Conservation (phyloP, 1,139 yeast species). For the Schwanniomyces etchellsii region DNA sequence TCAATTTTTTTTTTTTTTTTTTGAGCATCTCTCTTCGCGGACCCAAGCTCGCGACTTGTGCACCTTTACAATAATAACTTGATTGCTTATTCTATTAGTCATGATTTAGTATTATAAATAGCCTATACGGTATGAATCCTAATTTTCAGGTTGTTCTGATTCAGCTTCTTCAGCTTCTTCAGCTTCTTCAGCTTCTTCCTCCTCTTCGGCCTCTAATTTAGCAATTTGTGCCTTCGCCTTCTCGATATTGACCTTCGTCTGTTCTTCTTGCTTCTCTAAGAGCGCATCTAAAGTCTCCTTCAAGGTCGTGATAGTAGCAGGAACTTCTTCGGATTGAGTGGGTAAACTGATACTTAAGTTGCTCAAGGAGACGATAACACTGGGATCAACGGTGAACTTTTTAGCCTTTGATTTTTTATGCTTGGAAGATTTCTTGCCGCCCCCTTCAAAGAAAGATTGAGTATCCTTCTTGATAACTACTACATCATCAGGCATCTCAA, state of each 20-base stretch:
- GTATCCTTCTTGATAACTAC: conserved; percentile 63
- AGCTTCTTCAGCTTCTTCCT: conserved; percentile 13
- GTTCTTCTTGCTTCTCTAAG: conserved; percentile 72
- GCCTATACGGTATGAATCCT: too few relatives aligned
- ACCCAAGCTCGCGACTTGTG: too few relatives aligned
- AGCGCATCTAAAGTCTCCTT: conserved; percentile 69
- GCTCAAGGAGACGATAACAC: conserved; percentile 70
- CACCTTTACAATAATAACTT: too few relatives aligned
- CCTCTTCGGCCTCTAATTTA: conserved; percentile 46
- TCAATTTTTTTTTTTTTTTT: conserved; percentile 1
- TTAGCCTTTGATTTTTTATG: conserved; percentile 40
- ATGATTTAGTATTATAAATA: too few relatives aligned
- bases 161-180: background rate
- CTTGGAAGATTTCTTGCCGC: conserved; percentile 37
- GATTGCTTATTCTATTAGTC: too few relatives aligned
- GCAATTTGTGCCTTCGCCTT: conserved; percentile 74
- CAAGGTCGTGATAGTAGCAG: conserved; percentile 60
- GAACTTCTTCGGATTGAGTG: conserved; percentile 66
- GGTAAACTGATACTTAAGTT: conserved; percentile 81
- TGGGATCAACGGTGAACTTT: conserved; percentile 71
- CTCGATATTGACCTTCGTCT: conserved; percentile 70
- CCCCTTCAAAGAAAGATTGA: conserved; percentile 50
- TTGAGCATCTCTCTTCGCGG: conserved; percentile 3
- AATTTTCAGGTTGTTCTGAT: too few relatives aligned
- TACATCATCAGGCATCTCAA: conserved; percentile 60